A percentile compares a stretch with the other conserved stretches of the same genome.
These are phyloP conservation scores for Myriangium duriaei DNA, from an alignment of 2,329 filamentous ascomycete genomes.

Conservation along the genomic window DNA sequence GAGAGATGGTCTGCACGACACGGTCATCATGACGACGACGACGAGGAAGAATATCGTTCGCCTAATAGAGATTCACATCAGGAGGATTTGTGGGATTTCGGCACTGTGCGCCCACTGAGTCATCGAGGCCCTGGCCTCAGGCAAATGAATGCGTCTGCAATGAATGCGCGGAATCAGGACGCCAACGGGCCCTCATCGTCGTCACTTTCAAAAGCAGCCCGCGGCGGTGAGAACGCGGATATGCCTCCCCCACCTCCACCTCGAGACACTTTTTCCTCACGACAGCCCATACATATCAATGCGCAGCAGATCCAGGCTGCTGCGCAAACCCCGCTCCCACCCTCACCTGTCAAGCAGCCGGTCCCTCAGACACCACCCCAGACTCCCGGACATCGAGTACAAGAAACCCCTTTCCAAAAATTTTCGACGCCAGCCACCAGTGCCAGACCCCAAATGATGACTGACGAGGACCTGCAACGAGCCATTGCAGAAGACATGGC, in stretches of 20 bases:
- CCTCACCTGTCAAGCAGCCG: constrained; percentile 32
- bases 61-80: constrained; percentile 40
- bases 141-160: constrained; percentile 66
- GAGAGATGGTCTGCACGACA: constrained; percentile 76
- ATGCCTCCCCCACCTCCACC: constrained; percentile 25
- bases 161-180: constrained; percentile 55
- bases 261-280: constrained; percentile 31
- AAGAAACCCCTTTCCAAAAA: constrained; percentile 17
- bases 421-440: constrained; percentile 18
- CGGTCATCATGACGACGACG: constrained; percentile 54
- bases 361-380: constrained; percentile 25
- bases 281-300: constrained; percentile 22
- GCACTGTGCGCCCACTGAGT: constrained; percentile 77
- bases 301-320: constrained; percentile 16
- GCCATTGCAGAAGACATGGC: constrained; percentile 34
- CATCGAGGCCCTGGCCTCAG: constrained; percentile 52
- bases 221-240: constrained; percentile 10
- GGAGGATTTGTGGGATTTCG: constrained; percentile 97
- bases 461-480: constrained; percentile 37
- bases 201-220: constrained; percentile 16
- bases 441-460: constrained; percentile 21
- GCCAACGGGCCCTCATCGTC: constrained; percentile 18
- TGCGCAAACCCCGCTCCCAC: constrained; percentile 32
- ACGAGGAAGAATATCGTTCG: constrained; percentile 43
- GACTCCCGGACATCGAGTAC: constrained; percentile 18